phyloP scores from a whole-genome alignment of 306 rosid species.

The peach (Prunus persica) region Prunus_persica_NCBIv2 NC_034011.1:4517501-4518000 shows the following conservation, averaged over 20 bases:
- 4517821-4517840: background rate
- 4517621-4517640: background rate
- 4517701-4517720: background rate
- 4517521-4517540: constrained; percentile 3
- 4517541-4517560: background rate
- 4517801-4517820: background rate
- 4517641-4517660: background rate
- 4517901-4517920: background rate
- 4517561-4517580: background rate
- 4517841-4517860: background rate
- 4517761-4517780: background rate
- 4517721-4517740: background rate
- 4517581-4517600: background rate
- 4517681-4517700: background rate
- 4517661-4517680: background rate
- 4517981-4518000: background rate
- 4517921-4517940: background rate
- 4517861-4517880: background rate
- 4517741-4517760: background rate
- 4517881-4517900: background rate
- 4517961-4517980: background rate
- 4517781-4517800: background rate
- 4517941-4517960: background rate
- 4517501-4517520: background rate
- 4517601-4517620: background rate